These are phyloP conservation scores for Epichloe festucae DNA, from an alignment of 2,329 filamentous ascomycete species.

Conservation along the genomic window DNA sequence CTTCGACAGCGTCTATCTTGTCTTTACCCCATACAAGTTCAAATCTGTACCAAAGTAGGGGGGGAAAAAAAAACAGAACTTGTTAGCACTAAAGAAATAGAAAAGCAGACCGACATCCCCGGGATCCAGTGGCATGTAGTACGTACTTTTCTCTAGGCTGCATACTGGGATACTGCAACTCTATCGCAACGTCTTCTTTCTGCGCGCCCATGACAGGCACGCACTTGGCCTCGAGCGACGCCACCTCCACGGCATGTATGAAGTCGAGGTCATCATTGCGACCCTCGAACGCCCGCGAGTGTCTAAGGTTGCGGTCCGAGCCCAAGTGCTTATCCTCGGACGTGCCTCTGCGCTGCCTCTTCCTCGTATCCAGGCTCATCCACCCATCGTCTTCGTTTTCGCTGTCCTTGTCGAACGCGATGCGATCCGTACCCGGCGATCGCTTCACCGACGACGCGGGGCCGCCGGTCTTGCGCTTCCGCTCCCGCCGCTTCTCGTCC, in stretches of 20 bases:
- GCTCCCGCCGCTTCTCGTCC: constrained; percentile 24
- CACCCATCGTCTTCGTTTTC: constrained; percentile 41
- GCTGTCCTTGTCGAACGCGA: constrained; percentile 38
- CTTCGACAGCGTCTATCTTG: constrained; percentile 62
- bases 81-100: neutral
- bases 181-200: constrained; percentile 44
- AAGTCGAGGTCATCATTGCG: constrained; percentile 30
- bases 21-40: constrained; percentile 69
- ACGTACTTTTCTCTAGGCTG: constrained; percentile 53
- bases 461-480: constrained; percentile 35
- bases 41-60: constrained; percentile 16
- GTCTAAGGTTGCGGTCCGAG: constrained; percentile 32
- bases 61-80: neutral
- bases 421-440: constrained; percentile 35
- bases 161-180: constrained; percentile 74
- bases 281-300: constrained; percentile 32
- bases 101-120: no score
- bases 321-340: constrained; percentile 30
- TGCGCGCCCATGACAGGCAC: constrained; percentile 35
- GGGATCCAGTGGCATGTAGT: no score
- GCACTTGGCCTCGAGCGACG: constrained; percentile 36
- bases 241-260: constrained; percentile 46
- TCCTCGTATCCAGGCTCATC: constrained; percentile 33
- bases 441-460: constrained; percentile 12
- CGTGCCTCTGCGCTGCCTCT: constrained; percentile 32